Conservation (phyloP, 2,329 filamentous ascomycete species). For the Cladosporium halotolerans region DNA sequence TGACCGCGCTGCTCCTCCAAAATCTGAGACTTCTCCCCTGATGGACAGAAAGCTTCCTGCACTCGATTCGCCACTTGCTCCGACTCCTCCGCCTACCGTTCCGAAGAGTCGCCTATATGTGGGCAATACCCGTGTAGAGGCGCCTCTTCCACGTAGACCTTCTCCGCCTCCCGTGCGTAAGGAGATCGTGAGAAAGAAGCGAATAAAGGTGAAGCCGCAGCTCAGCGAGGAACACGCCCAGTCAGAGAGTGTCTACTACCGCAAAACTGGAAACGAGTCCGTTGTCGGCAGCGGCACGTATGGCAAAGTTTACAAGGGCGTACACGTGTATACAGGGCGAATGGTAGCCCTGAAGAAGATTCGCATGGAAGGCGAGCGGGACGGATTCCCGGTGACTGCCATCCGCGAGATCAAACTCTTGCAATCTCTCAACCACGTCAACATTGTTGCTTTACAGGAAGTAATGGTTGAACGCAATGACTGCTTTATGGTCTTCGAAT, state of each 20-base stretch:
- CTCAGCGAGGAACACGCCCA: constrained; percentile 65
- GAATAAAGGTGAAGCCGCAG: constrained; percentile 63
- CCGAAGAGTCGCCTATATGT: constrained; percentile 30
- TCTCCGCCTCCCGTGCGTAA: constrained; percentile 30
- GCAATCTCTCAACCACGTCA: constrained; percentile 75
- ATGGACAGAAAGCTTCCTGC: constrained; percentile 39
- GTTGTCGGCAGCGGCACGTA: constrained; percentile 94
- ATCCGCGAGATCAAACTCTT: constrained; percentile 86
- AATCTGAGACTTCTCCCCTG: constrained; percentile 25
- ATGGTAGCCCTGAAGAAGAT: constrained; percentile 85
- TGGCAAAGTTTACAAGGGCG: constrained; percentile 89
- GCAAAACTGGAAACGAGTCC: constrained; percentile 95
- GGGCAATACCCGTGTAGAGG: constrained; percentile 27
- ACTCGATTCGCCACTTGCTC: constrained; percentile 8
- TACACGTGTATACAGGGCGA: constrained; percentile 82
- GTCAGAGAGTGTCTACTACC: constrained; percentile 86
- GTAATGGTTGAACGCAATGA: constrained; percentile 99
- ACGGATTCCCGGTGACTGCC: constrained; percentile 86
- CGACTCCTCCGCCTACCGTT: constrained; percentile 22
- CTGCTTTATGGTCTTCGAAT: constrained; percentile 99
- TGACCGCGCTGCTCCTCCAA: constrained; percentile 17
- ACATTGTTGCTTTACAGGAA: constrained; percentile 77
- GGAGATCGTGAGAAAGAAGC: constrained; percentile 59
- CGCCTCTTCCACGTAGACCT: constrained; percentile 14
- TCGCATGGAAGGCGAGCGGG: constrained; percentile 85